phyloP scores from a whole-genome alignment of 2,329 filamentous ascomycete species.

The Fusarium sp. region DNA sequence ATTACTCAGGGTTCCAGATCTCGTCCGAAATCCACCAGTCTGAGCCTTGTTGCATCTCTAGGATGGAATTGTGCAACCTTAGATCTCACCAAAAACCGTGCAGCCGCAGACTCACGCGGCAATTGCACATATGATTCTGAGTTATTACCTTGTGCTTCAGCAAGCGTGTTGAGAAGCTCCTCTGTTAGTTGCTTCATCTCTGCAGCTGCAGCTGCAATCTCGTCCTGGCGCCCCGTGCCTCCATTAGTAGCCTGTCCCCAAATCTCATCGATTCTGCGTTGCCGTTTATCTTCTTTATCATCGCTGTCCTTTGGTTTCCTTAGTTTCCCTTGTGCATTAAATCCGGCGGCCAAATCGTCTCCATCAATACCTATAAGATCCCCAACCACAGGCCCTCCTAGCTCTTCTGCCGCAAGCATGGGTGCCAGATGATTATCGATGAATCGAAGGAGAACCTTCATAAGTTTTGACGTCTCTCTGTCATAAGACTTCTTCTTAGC shows the following conservation, averaged over 20 bases:
- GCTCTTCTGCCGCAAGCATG: conserved; percentile 84
- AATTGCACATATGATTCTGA: conserved; percentile 68
- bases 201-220: conserved; percentile 60
- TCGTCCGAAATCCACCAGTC: conserved; percentile 71
- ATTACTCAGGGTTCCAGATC: conserved; percentile 65
- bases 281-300: conserved; percentile 60
- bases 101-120: conserved; percentile 68
- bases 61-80: conserved; percentile 75
- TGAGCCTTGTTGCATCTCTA: conserved; percentile 67
- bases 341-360: conserved; percentile 68
- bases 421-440: conserved; percentile 75
- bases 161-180: conserved; percentile 66
- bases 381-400: conserved; percentile 84
- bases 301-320: conserved; percentile 57
- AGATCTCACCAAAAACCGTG: conserved; percentile 70
- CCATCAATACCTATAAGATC: conserved; percentile 73
- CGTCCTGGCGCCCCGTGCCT: conserved; percentile 51
- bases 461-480: conserved; percentile 67
- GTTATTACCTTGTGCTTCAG: conserved; percentile 63
- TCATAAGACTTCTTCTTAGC: conserved; percentile 69
- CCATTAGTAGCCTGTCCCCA: conserved; percentile 56
- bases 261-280: conserved; percentile 71
- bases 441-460: conserved; percentile 74
- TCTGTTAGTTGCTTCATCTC: conserved; percentile 71
- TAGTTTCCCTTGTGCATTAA: conserved; percentile 67